These are phyloP conservation scores for Senecio squalidus DNA, from an alignment of 140 eudicot species.

Conservation along the genomic window DNA sequence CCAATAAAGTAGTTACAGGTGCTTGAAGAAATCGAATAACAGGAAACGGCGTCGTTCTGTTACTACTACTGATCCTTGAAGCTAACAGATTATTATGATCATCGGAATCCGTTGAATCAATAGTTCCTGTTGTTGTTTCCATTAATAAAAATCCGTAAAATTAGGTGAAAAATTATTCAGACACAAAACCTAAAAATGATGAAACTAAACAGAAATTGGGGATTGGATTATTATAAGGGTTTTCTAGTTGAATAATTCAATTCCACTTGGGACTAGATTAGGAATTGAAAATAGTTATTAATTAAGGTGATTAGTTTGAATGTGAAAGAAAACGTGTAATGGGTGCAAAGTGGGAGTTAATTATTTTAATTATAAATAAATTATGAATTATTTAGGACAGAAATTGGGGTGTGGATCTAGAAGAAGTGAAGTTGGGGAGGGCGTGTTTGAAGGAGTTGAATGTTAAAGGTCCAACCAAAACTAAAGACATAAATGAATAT, in stretches of 20 bases:
- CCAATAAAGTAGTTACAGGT: slow-evolving; percentile 58
- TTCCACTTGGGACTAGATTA: not conserved
- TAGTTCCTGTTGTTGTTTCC: slow-evolving; percentile 27
- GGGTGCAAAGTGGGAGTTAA: slow-evolving; percentile 30
- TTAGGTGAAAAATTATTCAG: slow-evolving; percentile 1
- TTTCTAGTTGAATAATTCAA: slow-evolving; percentile 23
- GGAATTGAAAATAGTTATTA: not conserved
- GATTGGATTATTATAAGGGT: slow-evolving; percentile 20
- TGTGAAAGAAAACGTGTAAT: slow-evolving; percentile 30
- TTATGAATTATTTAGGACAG: not conserved
- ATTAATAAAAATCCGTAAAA: slow-evolving; percentile 1
- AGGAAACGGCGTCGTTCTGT: slow-evolving; percentile 24
- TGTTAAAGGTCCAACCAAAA: too few species aligned
- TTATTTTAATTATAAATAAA: not conserved
- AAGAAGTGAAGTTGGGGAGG: too few species aligned
- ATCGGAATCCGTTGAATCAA: slow-evolving; percentile 19
- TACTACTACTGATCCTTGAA: slow-evolving; percentile 6
- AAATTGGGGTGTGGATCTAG: not conserved
- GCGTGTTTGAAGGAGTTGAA: too few species aligned
- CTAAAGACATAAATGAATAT: too few species aligned
- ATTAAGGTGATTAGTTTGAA: slow-evolving; percentile 5
- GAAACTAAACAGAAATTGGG: slow-evolving; percentile 11
- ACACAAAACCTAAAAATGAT: not conserved
- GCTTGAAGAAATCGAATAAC: slow-evolving; percentile 48
- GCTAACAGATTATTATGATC: slow-evolving; percentile 6